Evolutionary conservation across 768 basidiomycete species (phyloP).

Genomic region (Boletus rex-veris): DNA sequence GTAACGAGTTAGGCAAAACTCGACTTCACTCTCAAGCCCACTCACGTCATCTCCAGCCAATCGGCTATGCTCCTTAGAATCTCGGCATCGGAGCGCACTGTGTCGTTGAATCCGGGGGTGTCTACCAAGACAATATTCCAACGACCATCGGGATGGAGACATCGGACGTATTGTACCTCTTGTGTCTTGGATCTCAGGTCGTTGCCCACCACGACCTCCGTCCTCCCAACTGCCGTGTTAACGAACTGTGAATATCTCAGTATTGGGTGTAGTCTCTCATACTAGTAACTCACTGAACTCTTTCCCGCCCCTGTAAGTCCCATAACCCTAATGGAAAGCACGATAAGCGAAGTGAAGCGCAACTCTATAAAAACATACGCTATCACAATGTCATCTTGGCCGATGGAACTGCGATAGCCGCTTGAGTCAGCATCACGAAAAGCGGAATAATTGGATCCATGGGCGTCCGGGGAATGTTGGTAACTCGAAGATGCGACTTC

Average conservation of each 20-base stretch:
- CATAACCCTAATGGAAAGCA: slow-evolving; percentile 10
- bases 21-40: neutral
- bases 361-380: slow-evolving; percentile 8
- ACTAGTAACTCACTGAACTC: slow-evolving; percentile 14
- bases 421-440: neutral
- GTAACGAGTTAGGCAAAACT: slow-evolving; percentile 1
- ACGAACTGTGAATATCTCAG: slow-evolving; percentile 10
- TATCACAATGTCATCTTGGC: slow-evolving; percentile 12
- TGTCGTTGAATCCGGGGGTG: slow-evolving; percentile 19
- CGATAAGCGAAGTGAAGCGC: neutral
- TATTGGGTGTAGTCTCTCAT: neutral
- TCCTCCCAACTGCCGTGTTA: slow-evolving; percentile 1
- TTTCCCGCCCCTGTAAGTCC: slow-evolving; percentile 14
- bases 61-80: slow-evolving; percentile 10
- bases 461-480: neutral
- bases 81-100: slow-evolving; percentile 3
- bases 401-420: neutral
- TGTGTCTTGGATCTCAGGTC: slow-evolving; percentile 9
- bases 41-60: slow-evolving; percentile 18
- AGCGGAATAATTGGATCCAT: too few relatives aligned
- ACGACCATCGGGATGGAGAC: slow-evolving; percentile 13
- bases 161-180: slow-evolving; percentile 3
- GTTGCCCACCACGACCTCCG: neutral
- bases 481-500: neutral
- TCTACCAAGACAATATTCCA: slow-evolving; percentile 14